Conservation (phyloP, 2,329 filamentous ascomycete species). For the Claviceps sp. region DNA sequence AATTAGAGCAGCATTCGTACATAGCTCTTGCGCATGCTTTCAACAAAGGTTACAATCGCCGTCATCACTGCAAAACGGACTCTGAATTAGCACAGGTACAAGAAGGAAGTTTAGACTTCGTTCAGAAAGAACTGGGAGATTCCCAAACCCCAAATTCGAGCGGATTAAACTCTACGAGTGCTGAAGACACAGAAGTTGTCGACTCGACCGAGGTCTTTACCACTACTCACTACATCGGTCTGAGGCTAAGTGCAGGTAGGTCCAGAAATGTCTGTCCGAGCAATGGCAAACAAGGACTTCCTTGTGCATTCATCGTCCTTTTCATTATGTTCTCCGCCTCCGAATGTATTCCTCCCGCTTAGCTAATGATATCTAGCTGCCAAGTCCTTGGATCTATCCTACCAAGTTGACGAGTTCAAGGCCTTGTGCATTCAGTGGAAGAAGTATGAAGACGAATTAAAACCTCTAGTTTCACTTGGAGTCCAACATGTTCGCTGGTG, state of each 20-base stretch:
- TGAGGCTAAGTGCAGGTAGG: constrained; percentile 65
- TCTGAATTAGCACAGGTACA: constrained; percentile 38
- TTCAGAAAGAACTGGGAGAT: constrained; percentile 27
- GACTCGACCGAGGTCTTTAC: constrained; percentile 51
- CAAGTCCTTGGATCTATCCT: constrained; percentile 64
- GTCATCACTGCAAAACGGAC: constrained; percentile 53
- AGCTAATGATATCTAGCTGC: constrained; percentile 30
- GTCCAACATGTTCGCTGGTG: constrained; percentile 81
- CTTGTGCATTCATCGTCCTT: neutral
- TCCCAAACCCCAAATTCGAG: neutral
- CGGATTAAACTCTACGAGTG: constrained; percentile 24
- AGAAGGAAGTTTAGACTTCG: constrained; percentile 35
- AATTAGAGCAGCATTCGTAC: constrained; percentile 65
- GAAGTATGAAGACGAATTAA: constrained; percentile 60
- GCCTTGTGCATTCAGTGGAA: constrained; percentile 63
- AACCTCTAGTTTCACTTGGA: constrained; percentile 47
- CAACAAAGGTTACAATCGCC: constrained; percentile 81
- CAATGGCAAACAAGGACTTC: neutral
- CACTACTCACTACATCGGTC: constrained; percentile 85
- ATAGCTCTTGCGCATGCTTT: constrained; percentile 81
- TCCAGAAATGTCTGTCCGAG: constrained; percentile 6
- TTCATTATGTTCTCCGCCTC: neutral
- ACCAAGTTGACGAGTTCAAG: constrained; percentile 77
- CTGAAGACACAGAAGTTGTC: constrained; percentile 23
- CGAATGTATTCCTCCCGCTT: neutral